A percentile compares a stretch with the other conserved stretches of the same genome.
Conservation (phyloP, 2,329 filamentous ascomycete genomes). For the Magnaporthiopsis incrustans region DNA sequence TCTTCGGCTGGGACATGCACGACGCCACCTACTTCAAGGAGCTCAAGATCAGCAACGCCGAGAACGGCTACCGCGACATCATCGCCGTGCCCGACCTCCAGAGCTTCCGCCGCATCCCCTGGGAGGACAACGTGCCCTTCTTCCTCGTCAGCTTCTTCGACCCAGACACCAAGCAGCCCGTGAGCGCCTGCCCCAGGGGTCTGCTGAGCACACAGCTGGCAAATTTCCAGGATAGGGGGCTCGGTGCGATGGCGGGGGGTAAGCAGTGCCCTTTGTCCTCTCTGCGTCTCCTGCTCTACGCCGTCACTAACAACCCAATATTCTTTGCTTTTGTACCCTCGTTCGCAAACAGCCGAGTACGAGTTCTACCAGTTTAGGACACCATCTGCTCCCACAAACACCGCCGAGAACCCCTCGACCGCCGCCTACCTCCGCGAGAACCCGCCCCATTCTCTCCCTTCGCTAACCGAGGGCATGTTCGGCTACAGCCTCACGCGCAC, state of each 20-base stretch:
- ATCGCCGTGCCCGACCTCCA: constrained; percentile 72
- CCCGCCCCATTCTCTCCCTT: constrained; percentile 62
- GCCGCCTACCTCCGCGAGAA: constrained; percentile 68
- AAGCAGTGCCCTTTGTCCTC: neutral
- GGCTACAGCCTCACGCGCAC: constrained; percentile 85
- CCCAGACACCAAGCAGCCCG: constrained; percentile 62
- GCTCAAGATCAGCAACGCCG: constrained; percentile 78
- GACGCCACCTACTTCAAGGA: constrained; percentile 83
- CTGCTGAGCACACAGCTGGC: constrained; percentile 60
- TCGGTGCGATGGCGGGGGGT: constrained; percentile 86
- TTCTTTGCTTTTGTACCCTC: neutral
- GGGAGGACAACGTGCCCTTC: constrained; percentile 81
- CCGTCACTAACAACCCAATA: constrained; percentile 3
- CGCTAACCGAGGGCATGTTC: constrained; percentile 90
- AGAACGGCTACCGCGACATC: constrained; percentile 83
- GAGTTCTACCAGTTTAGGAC: constrained; percentile 89
- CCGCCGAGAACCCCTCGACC: constrained; percentile 53
- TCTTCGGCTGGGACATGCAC: constrained; percentile 98
- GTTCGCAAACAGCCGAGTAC: constrained; percentile 62
- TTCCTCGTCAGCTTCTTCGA: constrained; percentile 80
- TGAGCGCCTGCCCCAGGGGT: constrained; percentile 74
- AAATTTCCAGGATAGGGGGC: constrained; percentile 61
- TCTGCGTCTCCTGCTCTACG: neutral
- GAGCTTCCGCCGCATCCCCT: constrained; percentile 77
- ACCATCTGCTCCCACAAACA: constrained; percentile 37